Conservation (phyloP, 768 basidiomycete species). For the Hydnomerulius pinastri region DNA sequence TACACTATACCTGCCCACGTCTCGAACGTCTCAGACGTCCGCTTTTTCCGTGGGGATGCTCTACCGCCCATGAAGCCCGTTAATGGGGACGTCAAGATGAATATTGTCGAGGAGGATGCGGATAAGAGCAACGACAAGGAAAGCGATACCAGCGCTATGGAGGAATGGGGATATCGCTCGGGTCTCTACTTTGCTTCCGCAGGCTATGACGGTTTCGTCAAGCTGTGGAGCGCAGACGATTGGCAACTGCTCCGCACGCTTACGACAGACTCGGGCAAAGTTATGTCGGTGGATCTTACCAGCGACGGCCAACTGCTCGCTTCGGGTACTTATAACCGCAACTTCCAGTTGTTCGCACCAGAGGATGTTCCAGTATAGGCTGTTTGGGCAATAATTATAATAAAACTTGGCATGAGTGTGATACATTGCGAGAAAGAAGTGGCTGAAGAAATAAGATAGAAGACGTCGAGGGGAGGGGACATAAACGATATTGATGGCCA, state of each 20-base stretch:
- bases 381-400: conserved; percentile 21
- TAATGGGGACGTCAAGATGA: conserved; percentile 52
- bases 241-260: conserved; percentile 91
- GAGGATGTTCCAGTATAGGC: conserved; percentile 52
- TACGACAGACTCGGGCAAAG: conserved; percentile 95
- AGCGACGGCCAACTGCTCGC: conserved; percentile 82
- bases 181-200: conserved; percentile 92
- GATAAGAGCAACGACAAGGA: conserved; percentile 32
- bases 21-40: conserved; percentile 92
- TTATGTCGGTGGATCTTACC: conserved; percentile 95
- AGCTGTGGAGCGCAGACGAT: conserved; percentile 97
- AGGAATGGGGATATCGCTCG: conserved; percentile 80
- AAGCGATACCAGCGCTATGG: conserved; percentile 23
- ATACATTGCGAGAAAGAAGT: conserved; percentile 31
- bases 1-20: conserved; percentile 97
- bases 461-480: neutral
- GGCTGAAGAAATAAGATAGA: conserved; percentile 11
- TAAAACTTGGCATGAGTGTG: conserved; percentile 27
- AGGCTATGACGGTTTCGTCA: conserved; percentile 94
- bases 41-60: conserved; percentile 82
- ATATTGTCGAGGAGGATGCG: conserved; percentile 37
- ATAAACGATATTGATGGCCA: neutral
- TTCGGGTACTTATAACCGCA: conserved; percentile 90
- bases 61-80: conserved; percentile 42
- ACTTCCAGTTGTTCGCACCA: conserved; percentile 90